A percentile compares a stretch with the other conserved stretches of the same genome.
phyloP scores from a whole-genome alignment of 1,284 basidiomycete species.

The Boletus mariae region DNA sequence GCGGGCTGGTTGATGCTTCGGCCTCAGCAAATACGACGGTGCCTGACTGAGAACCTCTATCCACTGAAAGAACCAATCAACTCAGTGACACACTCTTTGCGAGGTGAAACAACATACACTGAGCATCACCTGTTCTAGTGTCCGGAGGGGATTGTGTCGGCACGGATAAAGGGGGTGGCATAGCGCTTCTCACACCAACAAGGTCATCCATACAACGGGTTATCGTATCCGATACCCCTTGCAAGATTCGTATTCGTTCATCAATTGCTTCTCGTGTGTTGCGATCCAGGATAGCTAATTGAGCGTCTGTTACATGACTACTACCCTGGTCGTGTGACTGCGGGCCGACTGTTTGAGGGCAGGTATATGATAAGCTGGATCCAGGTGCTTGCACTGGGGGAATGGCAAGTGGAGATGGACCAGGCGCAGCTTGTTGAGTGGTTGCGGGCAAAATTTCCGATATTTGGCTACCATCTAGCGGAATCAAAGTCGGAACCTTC shows the following conservation, averaged over 20 bases:
- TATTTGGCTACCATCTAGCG: slow-evolving; percentile 40
- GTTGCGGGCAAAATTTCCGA: slow-evolving; percentile 5
- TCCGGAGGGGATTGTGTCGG: slow-evolving; percentile 1
- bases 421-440: slow-evolving; percentile 2
- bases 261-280: slow-evolving; percentile 78
- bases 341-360: neutral
- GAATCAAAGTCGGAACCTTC: slow-evolving; percentile 49
- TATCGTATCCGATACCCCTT: slow-evolving; percentile 67
- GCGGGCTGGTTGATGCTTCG: neutral
- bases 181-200: slow-evolving; percentile 64
- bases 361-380: neutral
- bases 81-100: slow-evolving; percentile 5
- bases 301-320: slow-evolving; percentile 52
- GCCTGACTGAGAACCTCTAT: neutral
- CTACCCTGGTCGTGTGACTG: slow-evolving; percentile 18
- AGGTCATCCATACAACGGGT: slow-evolving; percentile 75
- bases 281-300: slow-evolving; percentile 56
- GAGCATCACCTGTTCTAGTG: slow-evolving; percentile 4
- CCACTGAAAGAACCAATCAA: slow-evolving; percentile 3
- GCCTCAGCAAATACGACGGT: neutral
- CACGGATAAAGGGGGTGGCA: slow-evolving; percentile 41
- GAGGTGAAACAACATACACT: slow-evolving; percentile 14
- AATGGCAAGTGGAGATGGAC: slow-evolving; percentile 1
- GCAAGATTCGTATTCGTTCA: slow-evolving; percentile 72
- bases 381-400: neutral